Evolutionary conservation across 805 yeast genomes (phyloP), one percentile per base, ranked within the genome.

Genomic region (Candida sphagnicola): DNA sequence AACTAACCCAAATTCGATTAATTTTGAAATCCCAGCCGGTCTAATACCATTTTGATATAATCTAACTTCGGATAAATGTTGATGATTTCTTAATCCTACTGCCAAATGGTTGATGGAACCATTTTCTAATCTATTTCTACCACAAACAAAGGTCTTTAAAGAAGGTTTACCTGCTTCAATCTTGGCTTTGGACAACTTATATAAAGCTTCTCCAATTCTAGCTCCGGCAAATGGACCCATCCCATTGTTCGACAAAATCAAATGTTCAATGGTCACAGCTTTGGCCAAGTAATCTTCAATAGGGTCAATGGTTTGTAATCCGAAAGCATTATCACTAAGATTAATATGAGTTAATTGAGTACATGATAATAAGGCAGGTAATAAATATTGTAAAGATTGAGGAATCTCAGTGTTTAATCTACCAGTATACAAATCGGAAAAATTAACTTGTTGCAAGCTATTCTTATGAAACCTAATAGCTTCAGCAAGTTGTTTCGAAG

Each of bases 171-270:
- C 68, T 30, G 65, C 63, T 21, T 57, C 51, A 46, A 68, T 59
- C 63, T 89, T 89, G 41, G 80, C 82, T 37, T 59, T 61, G 15
- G 93, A 79, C 47, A 91, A 74, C 49, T 75, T 73, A 65, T 71
- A 86, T 34, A 93, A 75, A 3, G 96, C 86, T 51, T 80, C 79
- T 43, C 97, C 99, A 45, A 93, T 85, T 59, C 95, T 78, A 41
- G 91, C 83, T 52, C 99, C 99, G 1, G 98, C 95, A 59, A 85
- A 85, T 18, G 99, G 99, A 25, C 99, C 99, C 80, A 93, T 83
- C 40, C 99, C 99, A 61, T 93, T 93, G 65, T 93, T 93, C 34
- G 96, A 83, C 45, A 93, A 71, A 48, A 87, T 81, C 60, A 93
- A 75, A 58, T 93, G 96, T 62, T 86, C 84, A 40, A 93, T 66